Percentiles rank a stretch among this genome's conserved stretches.
These are phyloP conservation scores for Lactuca saligna DNA, from an alignment of 129 eudicot genomes.

Conservation along the genomic window DNA sequence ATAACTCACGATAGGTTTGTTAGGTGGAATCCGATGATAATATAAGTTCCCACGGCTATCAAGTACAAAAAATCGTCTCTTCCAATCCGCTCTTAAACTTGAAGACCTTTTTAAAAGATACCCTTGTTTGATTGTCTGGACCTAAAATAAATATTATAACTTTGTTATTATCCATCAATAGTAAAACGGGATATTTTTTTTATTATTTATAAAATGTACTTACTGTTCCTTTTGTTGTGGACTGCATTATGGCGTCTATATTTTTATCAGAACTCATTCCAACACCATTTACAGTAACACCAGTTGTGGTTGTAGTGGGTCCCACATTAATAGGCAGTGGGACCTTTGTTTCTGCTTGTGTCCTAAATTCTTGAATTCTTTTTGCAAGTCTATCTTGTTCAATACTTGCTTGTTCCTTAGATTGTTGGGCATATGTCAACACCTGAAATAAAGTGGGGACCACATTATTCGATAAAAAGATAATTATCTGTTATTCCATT, in stretches of 20 bases:
- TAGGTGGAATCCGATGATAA: constrained; percentile 63
- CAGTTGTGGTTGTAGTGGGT: constrained; percentile 42
- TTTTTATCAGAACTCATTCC: constrained; percentile 67
- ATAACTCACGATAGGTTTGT: constrained; percentile 56
- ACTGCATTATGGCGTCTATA: constrained; percentile 78
- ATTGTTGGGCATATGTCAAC: constrained; percentile 94
- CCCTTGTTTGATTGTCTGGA: constrained; percentile 91
- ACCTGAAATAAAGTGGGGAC: constrained; percentile 50
- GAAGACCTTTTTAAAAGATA: constrained; percentile 91
- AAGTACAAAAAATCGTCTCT: constrained; percentile 87
- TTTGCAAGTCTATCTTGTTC: constrained; percentile 94
- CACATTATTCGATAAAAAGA: not conserved
- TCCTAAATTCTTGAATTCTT: constrained; percentile 93
- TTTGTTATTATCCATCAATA: no score
- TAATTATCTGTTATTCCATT: not conserved
- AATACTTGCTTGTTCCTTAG: constrained; percentile 73
- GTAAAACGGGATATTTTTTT: not conserved
- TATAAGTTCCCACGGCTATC: constrained; percentile 89
- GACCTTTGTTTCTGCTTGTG: constrained; percentile 66
- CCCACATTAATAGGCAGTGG: constrained; percentile 53
- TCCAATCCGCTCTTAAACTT: constrained; percentile 95
- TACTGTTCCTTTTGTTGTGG: constrained; percentile 80
- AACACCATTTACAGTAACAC: constrained; percentile 50
- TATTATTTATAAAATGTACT: constrained; percentile 17
- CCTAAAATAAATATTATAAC: constrained; percentile 40